Evolutionary conservation across 2,329 filamentous ascomycete genomes (phyloP), one percentile per base, ranked within the genome.

Genomic region (Beauveria bassiana): DNA sequence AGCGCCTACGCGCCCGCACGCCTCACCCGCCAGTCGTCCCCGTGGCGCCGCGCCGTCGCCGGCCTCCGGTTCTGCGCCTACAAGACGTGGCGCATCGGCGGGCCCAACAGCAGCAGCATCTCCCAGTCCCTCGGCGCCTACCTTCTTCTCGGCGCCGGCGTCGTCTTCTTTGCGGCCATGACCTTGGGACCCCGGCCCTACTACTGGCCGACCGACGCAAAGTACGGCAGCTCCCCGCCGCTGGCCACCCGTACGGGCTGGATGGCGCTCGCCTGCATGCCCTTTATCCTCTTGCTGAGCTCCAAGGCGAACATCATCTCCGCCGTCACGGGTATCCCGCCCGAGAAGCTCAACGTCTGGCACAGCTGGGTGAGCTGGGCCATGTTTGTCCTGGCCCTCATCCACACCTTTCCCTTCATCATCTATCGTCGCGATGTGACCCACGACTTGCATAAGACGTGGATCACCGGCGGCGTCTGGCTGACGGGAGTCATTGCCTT

Each of bases 321-420:
- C 0, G 70, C 73, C 0, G 59, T 84, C 9, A 85, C 82, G 0
- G 82, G 82, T 0, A 73, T 85, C 12, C 77, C 81, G 0, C 81
- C 85, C 62, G 84, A 86, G 66, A 80, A 79, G 61, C 75, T 86
- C 1, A 80, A 84, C 61, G 69, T 81, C n/a, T 82, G 80, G 67
- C 81, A 85, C 66, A 75, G 77, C 54, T 83, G 80, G 79, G 74
- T 78, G 3, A 76, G 77, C 50, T 83, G 81, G 69, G 81, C 79
- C 38, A 82, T 85, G 74, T 83, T 85, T 61, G 72, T 80, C 20
- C 73, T 85, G 1, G 81, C 81, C 0, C 70, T 86, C 4, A 65
- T 86, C 6, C 83, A 86, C 66, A 85, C 82, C 0, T 85, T 86
- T 55, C 83, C 83, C 0, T 86, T 84, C 65, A 79, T 86, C 61